These are phyloP conservation scores for Dalbergia cochinchinensis DNA, from an alignment of 306 rosid genomes.

Conservation along the genomic window DNA sequence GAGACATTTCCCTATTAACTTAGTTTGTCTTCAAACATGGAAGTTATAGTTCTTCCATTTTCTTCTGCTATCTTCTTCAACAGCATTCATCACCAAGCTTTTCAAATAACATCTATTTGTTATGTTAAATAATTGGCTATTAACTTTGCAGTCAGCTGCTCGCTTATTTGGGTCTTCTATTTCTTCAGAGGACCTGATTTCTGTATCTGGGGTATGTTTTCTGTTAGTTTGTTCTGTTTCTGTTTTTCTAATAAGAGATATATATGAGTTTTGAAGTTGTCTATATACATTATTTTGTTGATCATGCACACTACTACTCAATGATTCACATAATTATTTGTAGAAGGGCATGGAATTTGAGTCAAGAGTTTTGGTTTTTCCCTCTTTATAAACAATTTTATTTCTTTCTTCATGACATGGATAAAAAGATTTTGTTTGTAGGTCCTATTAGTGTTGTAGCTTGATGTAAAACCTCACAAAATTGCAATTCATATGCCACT, in stretches of 20 bases:
- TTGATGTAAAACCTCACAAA: constrained; percentile 8
- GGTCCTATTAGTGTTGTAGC: neutral
- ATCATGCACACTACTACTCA: neutral
- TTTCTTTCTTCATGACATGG: constrained; percentile 13
- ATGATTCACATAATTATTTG: constrained; percentile 35
- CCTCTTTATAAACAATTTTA: neutral
- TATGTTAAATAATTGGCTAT: constrained; percentile 32
- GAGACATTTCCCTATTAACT: constrained; percentile 20
- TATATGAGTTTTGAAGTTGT: constrained; percentile 17
- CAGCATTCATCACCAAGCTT: constrained; percentile 9
- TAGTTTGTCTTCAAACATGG: neutral
- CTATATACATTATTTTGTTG: constrained; percentile 5
- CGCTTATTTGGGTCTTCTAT: constrained; percentile 92
- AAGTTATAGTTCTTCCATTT: neutral
- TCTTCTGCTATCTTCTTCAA: neutral
- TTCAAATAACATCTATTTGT: constrained; percentile 18
- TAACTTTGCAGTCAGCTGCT: constrained; percentile 82
- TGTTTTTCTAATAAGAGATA: constrained; percentile 8
- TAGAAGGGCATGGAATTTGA: constrained; percentile 18
- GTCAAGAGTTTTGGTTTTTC: constrained; percentile 13
- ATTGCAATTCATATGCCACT: constrained; percentile 7
- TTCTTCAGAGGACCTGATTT: constrained; percentile 77
- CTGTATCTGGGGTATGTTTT: constrained; percentile 89
- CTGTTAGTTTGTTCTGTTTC: constrained; percentile 20
- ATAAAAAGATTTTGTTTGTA: neutral